These are phyloP conservation scores for Euphorbia schlechtendalii DNA, from an alignment of 441 rosid genomes.

Conservation along the genomic window DNA sequence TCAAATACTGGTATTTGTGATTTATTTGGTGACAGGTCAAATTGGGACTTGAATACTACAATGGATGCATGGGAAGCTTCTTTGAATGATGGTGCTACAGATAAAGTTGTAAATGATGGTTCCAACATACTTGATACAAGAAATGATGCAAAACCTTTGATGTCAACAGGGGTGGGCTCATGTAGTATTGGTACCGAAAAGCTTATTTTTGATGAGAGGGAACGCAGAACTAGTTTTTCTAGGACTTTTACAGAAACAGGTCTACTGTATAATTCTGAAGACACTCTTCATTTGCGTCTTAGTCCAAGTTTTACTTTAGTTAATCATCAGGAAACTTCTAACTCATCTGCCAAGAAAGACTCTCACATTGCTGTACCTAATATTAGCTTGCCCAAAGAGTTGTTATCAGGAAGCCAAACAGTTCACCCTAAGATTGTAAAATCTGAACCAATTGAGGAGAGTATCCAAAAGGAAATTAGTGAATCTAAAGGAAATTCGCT, in stretches of 20 bases:
- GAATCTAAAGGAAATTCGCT: constrained; percentile 19
- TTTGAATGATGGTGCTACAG: constrained; percentile 26
- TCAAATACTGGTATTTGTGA: constrained; percentile 22
- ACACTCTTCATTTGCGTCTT: constrained; percentile 56
- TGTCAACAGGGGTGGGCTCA: constrained; percentile 19
- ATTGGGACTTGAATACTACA: constrained; percentile 84
- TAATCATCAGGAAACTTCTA: constrained; percentile 28
- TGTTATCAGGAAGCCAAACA: constrained; percentile 20
- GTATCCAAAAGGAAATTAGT: constrained; percentile 21
- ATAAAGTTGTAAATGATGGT: constrained; percentile 23
- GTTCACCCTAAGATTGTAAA: constrained; percentile 37
- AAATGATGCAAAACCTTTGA: constrained; percentile 29
- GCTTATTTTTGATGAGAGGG: constrained; percentile 23
- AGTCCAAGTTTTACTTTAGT: constrained; percentile 29
- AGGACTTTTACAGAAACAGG: constrained; percentile 20
- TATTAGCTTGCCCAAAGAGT: constrained; percentile 19
- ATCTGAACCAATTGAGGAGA: constrained; percentile 56
- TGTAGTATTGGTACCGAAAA: constrained; percentile 22
- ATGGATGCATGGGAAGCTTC: constrained; percentile 78
- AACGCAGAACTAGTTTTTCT: constrained; percentile 17
- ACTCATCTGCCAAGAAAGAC: constrained; percentile 24
- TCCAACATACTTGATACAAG: constrained; percentile 19
- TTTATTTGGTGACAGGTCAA: constrained; percentile 42
- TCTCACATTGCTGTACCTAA: constrained; percentile 17
- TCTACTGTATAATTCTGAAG: constrained; percentile 27